These are phyloP conservation scores for Suhomyces sp. DNA, from an alignment of 805 yeast species.

Conservation along the genomic window DNA sequence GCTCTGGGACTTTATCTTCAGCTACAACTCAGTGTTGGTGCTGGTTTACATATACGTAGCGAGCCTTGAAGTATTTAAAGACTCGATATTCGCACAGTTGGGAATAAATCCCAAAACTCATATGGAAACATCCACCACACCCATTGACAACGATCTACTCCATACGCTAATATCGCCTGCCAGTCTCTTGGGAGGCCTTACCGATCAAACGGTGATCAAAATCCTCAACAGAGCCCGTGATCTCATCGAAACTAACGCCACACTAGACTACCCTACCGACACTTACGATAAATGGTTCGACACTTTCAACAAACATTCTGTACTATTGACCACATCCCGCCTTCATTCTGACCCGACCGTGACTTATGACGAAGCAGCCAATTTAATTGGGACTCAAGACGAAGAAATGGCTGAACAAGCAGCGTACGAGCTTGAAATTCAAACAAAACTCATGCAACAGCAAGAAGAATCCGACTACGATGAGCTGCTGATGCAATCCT, in stretches of 20 bases:
- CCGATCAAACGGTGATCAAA: constrained; percentile 25
- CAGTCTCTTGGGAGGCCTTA: constrained; percentile 23
- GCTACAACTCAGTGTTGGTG: constrained; percentile 51
- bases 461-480: constrained; percentile 22
- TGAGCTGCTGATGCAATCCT: constrained; percentile 32
- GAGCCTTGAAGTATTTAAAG: constrained; percentile 46
- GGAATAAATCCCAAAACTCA: constrained; percentile 1
- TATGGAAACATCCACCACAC: not conserved
- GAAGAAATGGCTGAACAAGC: constrained; percentile 28
- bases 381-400: constrained; percentile 28
- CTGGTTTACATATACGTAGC: constrained; percentile 63
- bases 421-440: constrained; percentile 23
- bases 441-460: constrained; percentile 19
- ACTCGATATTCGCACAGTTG: constrained; percentile 35
- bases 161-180: constrained; percentile 36
- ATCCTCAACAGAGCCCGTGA: constrained; percentile 26
- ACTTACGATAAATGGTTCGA: constrained; percentile 35
- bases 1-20: constrained; percentile 69
- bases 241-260: constrained; percentile 24
- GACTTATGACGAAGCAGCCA: not conserved
- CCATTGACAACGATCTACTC: constrained; percentile 22
- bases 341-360: constrained; percentile 1
- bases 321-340: constrained; percentile 31
- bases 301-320: constrained; percentile 32
- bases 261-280: constrained; percentile 15